Evolutionary conservation across 139 green algal species (phyloP).

Genomic region (Chlorella sp.): DNA sequence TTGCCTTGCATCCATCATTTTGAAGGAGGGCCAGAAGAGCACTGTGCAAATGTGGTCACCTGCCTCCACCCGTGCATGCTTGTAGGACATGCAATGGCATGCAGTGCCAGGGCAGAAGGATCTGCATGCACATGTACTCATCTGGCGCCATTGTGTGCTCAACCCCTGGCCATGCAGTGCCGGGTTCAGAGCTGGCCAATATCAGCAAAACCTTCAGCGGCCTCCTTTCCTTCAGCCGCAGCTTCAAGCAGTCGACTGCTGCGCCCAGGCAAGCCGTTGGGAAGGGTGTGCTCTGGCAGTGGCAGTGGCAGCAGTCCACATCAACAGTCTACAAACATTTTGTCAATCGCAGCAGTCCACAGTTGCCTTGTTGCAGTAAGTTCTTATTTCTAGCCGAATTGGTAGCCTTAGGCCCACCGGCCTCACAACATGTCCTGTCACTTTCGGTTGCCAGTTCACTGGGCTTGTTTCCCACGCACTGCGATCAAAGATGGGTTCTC

Average conservation of each 20-base stretch:
- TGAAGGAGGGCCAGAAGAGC: neutral
- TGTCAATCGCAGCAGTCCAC: neutral
- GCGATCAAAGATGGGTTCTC: neutral
- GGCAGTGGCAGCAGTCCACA: neutral
- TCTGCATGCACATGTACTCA: no score
- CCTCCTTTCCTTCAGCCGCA: slow-evolving; percentile 25
- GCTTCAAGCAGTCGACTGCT: slow-evolving; percentile 6
- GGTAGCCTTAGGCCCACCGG: neutral
- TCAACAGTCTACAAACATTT: neutral
- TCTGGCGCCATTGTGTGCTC: no score
- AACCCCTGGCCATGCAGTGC: neutral
- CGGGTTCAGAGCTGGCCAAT: slow-evolving; percentile 10
- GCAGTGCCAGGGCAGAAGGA: no score
- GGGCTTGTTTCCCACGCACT: no score
- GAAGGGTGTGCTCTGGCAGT: neutral
- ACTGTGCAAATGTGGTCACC: neutral
- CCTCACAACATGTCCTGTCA: no score
- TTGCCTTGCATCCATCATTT: neutral
- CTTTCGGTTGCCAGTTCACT: no score
- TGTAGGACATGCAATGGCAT: no score
- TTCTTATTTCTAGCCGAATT: neutral
- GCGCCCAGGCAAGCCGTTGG: neutral
- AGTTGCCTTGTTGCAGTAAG: no score
- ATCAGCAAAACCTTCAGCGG: neutral
- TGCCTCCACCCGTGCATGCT: no score